Conservation (phyloP, 768 basidiomycete genomes). For the Lactarius evosmus region DNA sequence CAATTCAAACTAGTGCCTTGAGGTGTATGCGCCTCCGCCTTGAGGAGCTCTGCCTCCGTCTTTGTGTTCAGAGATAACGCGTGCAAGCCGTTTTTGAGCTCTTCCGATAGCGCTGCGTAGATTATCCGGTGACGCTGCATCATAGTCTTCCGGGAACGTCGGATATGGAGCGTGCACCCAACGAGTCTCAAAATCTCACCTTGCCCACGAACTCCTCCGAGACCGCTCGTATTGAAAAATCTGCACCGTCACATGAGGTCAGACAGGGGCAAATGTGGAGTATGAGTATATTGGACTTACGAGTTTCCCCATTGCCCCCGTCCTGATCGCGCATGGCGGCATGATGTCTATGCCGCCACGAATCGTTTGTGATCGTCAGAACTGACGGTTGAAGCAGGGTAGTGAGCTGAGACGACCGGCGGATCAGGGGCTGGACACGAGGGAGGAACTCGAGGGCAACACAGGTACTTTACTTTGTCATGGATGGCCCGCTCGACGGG, state of each 20-base stretch:
- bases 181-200: slow-evolving; percentile 41
- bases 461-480: slow-evolving; percentile 28
- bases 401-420: slow-evolving; percentile 49
- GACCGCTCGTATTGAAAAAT: slow-evolving; percentile 73
- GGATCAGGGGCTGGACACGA: slow-evolving; percentile 25
- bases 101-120: slow-evolving; percentile 66
- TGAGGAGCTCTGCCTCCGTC: slow-evolving; percentile 52
- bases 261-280: slow-evolving; percentile 27
- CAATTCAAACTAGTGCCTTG: slow-evolving; percentile 20
- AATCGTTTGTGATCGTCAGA: slow-evolving; percentile 74
- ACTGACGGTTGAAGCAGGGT: slow-evolving; percentile 56
- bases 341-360: slow-evolving; percentile 83
- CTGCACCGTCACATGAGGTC: slow-evolving; percentile 37
- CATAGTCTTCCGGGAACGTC: slow-evolving; percentile 46
- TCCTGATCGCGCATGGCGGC: slow-evolving; percentile 70
- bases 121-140: slow-evolving; percentile 83
- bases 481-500: slow-evolving; percentile 27
- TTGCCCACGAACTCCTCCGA: slow-evolving; percentile 72
- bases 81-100: slow-evolving; percentile 69
- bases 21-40: slow-evolving; percentile 24
- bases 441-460: neutral
- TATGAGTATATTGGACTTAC: slow-evolving; percentile 45
- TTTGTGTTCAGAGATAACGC: slow-evolving; percentile 73
- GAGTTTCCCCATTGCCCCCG: slow-evolving; percentile 73
- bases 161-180: slow-evolving; percentile 17